Evolutionary conservation across 1,284 basidiomycete species (phyloP).

Genomic region (Puccinia polysora): DNA sequence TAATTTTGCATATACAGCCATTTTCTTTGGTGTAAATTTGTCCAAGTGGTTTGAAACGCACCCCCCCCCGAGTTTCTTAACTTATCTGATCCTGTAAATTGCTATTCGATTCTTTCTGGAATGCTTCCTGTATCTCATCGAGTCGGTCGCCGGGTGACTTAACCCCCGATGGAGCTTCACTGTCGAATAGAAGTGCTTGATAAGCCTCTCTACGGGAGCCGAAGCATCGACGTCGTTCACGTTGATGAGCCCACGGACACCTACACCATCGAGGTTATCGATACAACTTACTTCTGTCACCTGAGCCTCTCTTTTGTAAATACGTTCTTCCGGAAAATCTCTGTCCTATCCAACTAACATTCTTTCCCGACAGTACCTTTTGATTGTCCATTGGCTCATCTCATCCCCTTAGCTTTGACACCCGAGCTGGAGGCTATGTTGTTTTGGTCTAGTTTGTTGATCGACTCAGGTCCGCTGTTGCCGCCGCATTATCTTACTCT

Average conservation of each 20-base stretch:
- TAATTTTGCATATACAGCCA: too few species aligned
- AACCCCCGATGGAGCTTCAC: slow-evolving; percentile 2
- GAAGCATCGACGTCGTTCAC: slow-evolving; percentile 1
- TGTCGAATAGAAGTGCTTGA: background rate
- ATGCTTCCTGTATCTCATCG: slow-evolving; percentile 3
- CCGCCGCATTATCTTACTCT: background rate
- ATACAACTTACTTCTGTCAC: background rate
- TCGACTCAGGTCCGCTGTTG: slow-evolving; percentile 10
- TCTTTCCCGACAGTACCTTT: too few species aligned
- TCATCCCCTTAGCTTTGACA: background rate
- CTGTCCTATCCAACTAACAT: too few species aligned
- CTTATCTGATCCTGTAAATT: slow-evolving; percentile 8
- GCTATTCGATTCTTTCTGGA: background rate
- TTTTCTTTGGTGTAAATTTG: too few species aligned
- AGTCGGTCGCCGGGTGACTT: slow-evolving; percentile 9
- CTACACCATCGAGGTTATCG: background rate
- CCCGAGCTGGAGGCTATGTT: slow-evolving; percentile 7
- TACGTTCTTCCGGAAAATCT: too few species aligned
- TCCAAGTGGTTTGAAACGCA: slow-evolving; percentile 8
- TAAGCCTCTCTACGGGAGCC: background rate
- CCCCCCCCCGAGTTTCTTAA: slow-evolving; percentile 3
- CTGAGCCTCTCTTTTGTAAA: background rate
- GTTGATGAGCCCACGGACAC: slow-evolving; percentile 14
- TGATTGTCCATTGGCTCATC: background rate
- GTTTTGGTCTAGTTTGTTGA: slow-evolving; percentile 4